Evolutionary conservation across 495 filamentous ascomycete species (phyloP).

Genomic region (Symbiotaphrina buchneri): DNA sequence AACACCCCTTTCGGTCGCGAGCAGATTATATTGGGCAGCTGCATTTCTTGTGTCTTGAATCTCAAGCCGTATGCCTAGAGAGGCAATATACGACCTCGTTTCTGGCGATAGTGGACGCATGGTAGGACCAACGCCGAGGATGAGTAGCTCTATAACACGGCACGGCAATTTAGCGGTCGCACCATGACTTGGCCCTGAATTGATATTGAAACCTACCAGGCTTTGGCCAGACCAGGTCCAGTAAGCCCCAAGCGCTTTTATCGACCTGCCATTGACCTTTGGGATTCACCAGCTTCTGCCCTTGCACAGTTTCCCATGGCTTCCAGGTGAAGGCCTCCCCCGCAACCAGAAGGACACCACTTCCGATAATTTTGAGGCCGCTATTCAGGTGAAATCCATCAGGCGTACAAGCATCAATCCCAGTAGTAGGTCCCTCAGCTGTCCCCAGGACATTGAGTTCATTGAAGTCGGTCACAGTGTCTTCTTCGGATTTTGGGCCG

Average conservation of each 20-base stretch:
- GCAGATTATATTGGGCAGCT: constrained; percentile 70
- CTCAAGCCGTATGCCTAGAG: constrained; percentile 68
- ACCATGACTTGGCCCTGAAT: too few relatives aligned
- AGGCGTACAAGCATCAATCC: constrained; percentile 52
- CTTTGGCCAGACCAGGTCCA: constrained; percentile 70
- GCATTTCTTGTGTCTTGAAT: constrained; percentile 87
- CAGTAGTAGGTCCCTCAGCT: constrained; percentile 51
- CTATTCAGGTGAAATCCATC: constrained; percentile 71
- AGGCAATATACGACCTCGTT: constrained; percentile 45
- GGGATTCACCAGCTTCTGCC: constrained; percentile 32
- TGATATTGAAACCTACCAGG: constrained; percentile 42
- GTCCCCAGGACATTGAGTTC: constrained; percentile 59
- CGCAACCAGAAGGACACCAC: constrained; percentile 49
- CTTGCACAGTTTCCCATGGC: constrained; percentile 36
- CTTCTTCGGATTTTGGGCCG: constrained; percentile 32
- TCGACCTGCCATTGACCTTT: constrained; percentile 66
- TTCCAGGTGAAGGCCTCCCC: constrained; percentile 79
- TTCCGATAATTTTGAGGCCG: constrained; percentile 41
- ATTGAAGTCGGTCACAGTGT: constrained; percentile 52
- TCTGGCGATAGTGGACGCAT: constrained; percentile 56
- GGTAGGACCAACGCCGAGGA: constrained; percentile 60
- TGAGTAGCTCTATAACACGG: constrained; percentile 48
- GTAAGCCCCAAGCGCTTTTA: constrained; percentile 47
- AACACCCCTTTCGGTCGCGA: constrained; percentile 67
- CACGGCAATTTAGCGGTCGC: too few relatives aligned